phyloP scores from a whole-genome alignment of 2,329 filamentous ascomycete genomes.

The Aspergillus glaucus region DNA sequence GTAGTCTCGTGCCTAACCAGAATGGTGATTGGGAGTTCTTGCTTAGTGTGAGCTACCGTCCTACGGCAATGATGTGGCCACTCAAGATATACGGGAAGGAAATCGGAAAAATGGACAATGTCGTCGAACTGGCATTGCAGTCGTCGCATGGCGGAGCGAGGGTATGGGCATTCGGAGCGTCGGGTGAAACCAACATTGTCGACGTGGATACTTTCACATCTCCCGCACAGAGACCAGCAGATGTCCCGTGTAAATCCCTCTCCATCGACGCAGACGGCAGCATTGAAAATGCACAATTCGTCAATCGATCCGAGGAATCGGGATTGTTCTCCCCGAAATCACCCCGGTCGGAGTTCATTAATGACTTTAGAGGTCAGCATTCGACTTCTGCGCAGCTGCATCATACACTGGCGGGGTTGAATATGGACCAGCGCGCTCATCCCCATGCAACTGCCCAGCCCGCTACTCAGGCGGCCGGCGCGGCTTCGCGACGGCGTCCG shows the following conservation, averaged over 20 bases:
- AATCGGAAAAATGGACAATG: slow-evolving; percentile 40
- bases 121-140: slow-evolving; percentile 49
- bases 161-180: slow-evolving; percentile 48
- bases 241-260: slow-evolving; percentile 19
- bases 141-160: slow-evolving; percentile 36
- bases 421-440: no score
- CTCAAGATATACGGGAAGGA: slow-evolving; percentile 45
- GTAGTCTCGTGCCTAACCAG: slow-evolving; percentile 28
- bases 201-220: slow-evolving; percentile 35
- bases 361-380: slow-evolving; percentile 20
- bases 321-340: slow-evolving; percentile 3
- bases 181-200: slow-evolving; percentile 43
- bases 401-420: not conserved
- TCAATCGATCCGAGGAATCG: slow-evolving; percentile 10
- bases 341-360: slow-evolving; percentile 12
- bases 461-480: not conserved
- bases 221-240: slow-evolving; percentile 3
- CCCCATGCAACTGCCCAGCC: not conserved
- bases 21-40: slow-evolving; percentile 38
- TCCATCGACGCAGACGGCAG: slow-evolving; percentile 21
- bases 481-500: slow-evolving; percentile 14
- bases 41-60: slow-evolving; percentile 30
- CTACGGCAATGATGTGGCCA: slow-evolving; percentile 41
- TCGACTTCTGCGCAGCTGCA: slow-evolving; percentile 11
- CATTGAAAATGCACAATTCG: slow-evolving; percentile 13